Evolutionary conservation across 768 basidiomycete genomes (phyloP).

Genomic region (Suillus subalutaceus): DNA sequence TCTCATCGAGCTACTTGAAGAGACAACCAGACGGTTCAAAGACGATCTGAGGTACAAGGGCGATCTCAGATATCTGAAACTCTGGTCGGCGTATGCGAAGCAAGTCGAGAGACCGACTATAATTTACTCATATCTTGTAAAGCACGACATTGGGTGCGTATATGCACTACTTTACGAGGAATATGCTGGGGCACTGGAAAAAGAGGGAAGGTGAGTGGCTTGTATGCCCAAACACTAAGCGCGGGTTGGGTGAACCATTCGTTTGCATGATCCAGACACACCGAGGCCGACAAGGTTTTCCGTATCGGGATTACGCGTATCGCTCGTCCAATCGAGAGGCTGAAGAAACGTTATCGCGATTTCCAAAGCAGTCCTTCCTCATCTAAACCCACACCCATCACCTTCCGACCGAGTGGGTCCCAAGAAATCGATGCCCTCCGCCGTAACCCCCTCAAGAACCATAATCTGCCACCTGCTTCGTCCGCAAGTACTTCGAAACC

Average conservation of each 20-base stretch:
- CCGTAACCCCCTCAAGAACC: constrained; percentile 40
- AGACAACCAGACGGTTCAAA: constrained; percentile 80
- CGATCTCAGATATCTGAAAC: constrained; percentile 87
- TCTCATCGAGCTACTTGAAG: constrained; percentile 79
- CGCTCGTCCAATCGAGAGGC: constrained; percentile 80
- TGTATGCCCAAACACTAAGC: background rate
- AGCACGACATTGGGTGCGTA: constrained; percentile 72
- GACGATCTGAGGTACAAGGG: constrained; percentile 83
- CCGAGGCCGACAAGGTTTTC: constrained; percentile 83
- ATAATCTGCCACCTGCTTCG: constrained; percentile 34
- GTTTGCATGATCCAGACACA: constrained; percentile 47
- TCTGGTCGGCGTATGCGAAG: constrained; percentile 89
- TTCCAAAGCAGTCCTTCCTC: constrained; percentile 62
- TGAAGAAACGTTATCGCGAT: constrained; percentile 80
- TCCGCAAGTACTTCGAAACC: constrained; percentile 25
- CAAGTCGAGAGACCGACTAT: constrained; percentile 71
- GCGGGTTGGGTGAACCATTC: constrained; percentile 1
- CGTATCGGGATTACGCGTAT: constrained; percentile 78
- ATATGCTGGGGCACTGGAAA: constrained; percentile 81
- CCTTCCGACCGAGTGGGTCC: constrained; percentile 30
- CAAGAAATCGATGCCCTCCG: constrained; percentile 35
- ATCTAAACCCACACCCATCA: constrained; percentile 26
- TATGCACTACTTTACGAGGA: constrained; percentile 89
- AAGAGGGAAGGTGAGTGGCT: constrained; percentile 68
- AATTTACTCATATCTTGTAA: constrained; percentile 73